These are phyloP conservation scores for Pyrenopolyporus hunteri DNA, from an alignment of 495 filamentous ascomycete genomes.

Conservation along the genomic window DNA sequence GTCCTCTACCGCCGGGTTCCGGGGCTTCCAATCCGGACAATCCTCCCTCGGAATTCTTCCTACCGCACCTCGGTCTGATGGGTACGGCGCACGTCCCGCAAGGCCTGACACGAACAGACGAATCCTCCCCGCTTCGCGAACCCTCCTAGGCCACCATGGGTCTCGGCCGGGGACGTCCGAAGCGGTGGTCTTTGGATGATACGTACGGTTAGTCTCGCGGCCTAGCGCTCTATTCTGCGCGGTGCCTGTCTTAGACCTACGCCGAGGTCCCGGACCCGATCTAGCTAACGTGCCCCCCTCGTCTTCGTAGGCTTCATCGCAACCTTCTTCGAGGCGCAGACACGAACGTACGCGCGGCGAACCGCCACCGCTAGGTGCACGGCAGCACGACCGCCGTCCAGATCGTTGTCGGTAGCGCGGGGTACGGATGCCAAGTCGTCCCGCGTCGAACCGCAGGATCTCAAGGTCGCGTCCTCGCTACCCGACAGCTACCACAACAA, in stretches of 20 bases:
- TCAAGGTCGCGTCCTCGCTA: slow-evolving; percentile 14
- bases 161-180: slow-evolving; percentile 29
- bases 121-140: background rate
- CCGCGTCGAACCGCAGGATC: slow-evolving; percentile 16
- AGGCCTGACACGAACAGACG: background rate
- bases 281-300: slow-evolving; percentile 10
- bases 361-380: slow-evolving; percentile 29
- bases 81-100: slow-evolving; percentile 7
- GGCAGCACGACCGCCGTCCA: slow-evolving; percentile 10
- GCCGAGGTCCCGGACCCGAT: background rate
- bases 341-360: slow-evolving; percentile 19
- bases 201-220: slow-evolving; percentile 38
- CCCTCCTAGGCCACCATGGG: slow-evolving; percentile 17
- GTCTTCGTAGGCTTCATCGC: slow-evolving; percentile 50
- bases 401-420: slow-evolving; percentile 12
- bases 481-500: background rate
- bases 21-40: no score
- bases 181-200: slow-evolving; percentile 42
- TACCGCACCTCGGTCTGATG: slow-evolving; percentile 4
- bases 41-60: background rate
- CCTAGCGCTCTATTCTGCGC: background rate
- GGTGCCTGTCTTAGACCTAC: background rate
- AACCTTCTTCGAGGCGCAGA: slow-evolving; percentile 51
- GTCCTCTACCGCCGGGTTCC: background rate
- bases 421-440: slow-evolving; percentile 10